A percentile compares a stretch with the other conserved stretches of the same genome.
These are phyloP conservation scores for Podospora pseudoanserina DNA, from an alignment of 495 filamentous ascomycete species.

Conservation along the genomic window DNA sequence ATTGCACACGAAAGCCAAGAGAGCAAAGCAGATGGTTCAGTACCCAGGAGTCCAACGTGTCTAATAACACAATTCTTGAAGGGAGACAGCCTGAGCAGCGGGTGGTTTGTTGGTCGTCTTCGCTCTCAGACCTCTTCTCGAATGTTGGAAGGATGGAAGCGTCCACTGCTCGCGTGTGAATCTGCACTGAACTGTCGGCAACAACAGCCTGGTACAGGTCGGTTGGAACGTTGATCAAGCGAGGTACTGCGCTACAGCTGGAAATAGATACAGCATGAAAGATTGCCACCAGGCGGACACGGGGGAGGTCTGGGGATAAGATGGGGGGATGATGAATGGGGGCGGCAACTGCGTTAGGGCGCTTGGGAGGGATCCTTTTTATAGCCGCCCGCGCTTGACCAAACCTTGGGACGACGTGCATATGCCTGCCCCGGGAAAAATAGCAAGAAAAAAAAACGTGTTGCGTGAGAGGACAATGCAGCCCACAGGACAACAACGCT, in stretches of 20 bases:
- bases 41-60: conserved; percentile 6
- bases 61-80: conserved; percentile 5
- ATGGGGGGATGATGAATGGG: neutral
- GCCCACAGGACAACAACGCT: neutral
- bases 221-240: conserved; percentile 19
- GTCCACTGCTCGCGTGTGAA: neutral
- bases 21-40: neutral
- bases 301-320: conserved; percentile 1
- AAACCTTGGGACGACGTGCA: conserved; percentile 8
- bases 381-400: conserved; percentile 5
- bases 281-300: conserved; percentile 6
- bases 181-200: neutral
- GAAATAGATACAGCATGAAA: conserved; percentile 16
- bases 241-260: conserved; percentile 9
- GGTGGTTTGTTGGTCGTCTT: neutral
- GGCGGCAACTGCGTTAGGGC: conserved; percentile 10
- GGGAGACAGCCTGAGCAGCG: neutral
- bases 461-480: neutral
- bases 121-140: neutral
- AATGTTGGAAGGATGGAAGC: neutral
- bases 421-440: conserved; percentile 5
- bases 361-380: conserved; percentile 11
- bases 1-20: neutral
- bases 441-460: conserved; percentile 4
- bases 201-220: conserved; percentile 2